Evolutionary conservation across 2,329 filamentous ascomycete species (phyloP), one percentile per base, ranked within the genome.

Genomic region (Curvularia lunata): DNA sequence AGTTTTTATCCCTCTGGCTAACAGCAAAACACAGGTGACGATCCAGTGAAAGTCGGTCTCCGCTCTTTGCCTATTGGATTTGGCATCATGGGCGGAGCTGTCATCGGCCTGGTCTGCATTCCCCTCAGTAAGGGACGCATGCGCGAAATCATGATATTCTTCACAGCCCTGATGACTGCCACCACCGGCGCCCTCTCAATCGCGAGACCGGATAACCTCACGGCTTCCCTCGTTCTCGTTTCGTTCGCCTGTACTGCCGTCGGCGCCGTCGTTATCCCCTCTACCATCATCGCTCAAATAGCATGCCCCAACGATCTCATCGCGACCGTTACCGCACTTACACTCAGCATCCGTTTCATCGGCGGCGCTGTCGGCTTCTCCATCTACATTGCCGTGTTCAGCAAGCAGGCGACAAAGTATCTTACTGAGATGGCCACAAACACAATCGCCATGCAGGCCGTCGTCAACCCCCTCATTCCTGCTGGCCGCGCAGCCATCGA

Each of bases 231-330:
- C 77, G 82, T 80, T 13, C 75, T 89, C 25, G 78, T 90, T n/a
- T 77, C 85, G 13, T 69, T 90, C 4, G 86, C 86, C 1, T 84
- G 85, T 4, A 72, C 90, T 2, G 88, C 88, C 6, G 85, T 90
- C 4, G 88, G 88, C 6, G 88, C 86, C 1, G 87, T 90, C 49
- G 84, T 90, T 16, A 85, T 91, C 5, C 88, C 88, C 0, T 84
- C 85, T 1, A 86, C 85, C 1, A 88, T 90, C 63, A 88, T 90
- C 56, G 85, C 86, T 6, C 87, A 86, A 9, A 89, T 90, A 65
- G 86, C 90, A 63, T 89, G 86, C 59, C 87, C 88, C 0, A 85
- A 88, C 68, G 87, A 90, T 53, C 80, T 90, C 5, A 90, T 91
- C 61, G 88, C 86, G 7, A 90, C 88, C 2, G 82, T 90, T 45